phyloP scores from a whole-genome alignment of 495 filamentous ascomycete species.

The Astrocystis sublimbata region DNA sequence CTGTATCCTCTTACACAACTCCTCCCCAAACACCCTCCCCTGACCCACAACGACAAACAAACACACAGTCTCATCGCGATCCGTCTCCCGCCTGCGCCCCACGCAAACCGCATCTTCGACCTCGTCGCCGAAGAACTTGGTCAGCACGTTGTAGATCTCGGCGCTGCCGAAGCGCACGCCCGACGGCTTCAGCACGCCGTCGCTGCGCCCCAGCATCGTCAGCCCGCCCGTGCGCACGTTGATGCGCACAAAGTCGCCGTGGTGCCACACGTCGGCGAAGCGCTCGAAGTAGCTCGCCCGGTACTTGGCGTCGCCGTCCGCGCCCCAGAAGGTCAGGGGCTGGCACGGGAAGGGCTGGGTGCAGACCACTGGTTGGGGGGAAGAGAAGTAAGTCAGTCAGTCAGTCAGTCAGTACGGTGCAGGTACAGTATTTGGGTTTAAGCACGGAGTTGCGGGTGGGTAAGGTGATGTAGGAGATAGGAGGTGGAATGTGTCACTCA shows the following conservation, averaged over 20 bases:
- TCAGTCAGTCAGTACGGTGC: not conserved
- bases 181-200: slow-evolving; percentile 76
- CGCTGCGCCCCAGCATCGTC: slow-evolving; percentile 74
- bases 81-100: slow-evolving; percentile 68
- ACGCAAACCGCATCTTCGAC: slow-evolving; percentile 85
- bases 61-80: slow-evolving; percentile 81
- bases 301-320: slow-evolving; percentile 70
- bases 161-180: slow-evolving; percentile 77
- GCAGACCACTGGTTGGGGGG: slow-evolving; percentile 70
- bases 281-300: slow-evolving; percentile 81
- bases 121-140: slow-evolving; percentile 73
- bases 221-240: slow-evolving; percentile 73
- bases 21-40: slow-evolving; percentile 48
- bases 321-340: slow-evolving; percentile 84
- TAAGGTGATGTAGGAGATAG: not conserved
- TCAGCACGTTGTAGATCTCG: slow-evolving; percentile 90
- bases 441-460: not conserved
- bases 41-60: slow-evolving; percentile 77
- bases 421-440: not conserved
- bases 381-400: not conserved
- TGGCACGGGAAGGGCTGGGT: slow-evolving; percentile 84
- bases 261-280: slow-evolving; percentile 81
- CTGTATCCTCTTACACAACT: slow-evolving; percentile 62
- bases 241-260: slow-evolving; percentile 88
- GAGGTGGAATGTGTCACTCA: slow-evolving; percentile 1